A percentile compares a stretch with the other conserved stretches of the same genome.
These are phyloP conservation scores for Dictyostelium intermedium DNA, from an alignment of 78 protist genomes.

Conservation along the genomic window DNA sequence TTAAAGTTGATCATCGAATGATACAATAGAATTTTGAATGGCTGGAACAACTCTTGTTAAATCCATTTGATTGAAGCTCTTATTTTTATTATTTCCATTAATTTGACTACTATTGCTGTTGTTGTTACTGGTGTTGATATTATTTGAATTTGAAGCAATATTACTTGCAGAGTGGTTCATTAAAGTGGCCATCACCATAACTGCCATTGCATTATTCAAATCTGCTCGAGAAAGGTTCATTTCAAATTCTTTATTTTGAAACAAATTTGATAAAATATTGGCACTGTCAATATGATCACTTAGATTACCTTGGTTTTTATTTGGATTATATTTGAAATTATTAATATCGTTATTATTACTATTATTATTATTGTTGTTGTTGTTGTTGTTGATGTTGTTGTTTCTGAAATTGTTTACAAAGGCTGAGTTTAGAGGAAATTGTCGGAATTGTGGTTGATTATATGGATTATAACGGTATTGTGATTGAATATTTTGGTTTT, in stretches of 20 bases:
- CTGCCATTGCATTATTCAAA: constrained; percentile 5
- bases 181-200: constrained; percentile 17
- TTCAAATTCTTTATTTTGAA: neutral
- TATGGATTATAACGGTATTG: neutral
- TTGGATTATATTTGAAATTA: neutral
- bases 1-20: constrained; percentile 6
- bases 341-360: neutral
- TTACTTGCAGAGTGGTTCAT: neutral
- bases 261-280: neutral
- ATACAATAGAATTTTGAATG: neutral
- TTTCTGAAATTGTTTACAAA: neutral
- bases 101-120: neutral
- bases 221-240: neutral
- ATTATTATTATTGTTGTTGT: neutral
- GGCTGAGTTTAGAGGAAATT: neutral
- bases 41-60: neutral
- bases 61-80: neutral
- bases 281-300: neutral
- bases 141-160: neutral
- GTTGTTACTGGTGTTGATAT: neutral
- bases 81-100: neutral
- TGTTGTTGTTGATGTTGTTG: neutral
- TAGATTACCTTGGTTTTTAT: neutral
- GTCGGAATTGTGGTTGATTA: neutral
- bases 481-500: neutral